Evolutionary conservation across 371 early-diverging fungal genomes (phyloP), one percentile per base, ranked within the genome.

Genomic region (Lichtheimia ornata): DNA sequence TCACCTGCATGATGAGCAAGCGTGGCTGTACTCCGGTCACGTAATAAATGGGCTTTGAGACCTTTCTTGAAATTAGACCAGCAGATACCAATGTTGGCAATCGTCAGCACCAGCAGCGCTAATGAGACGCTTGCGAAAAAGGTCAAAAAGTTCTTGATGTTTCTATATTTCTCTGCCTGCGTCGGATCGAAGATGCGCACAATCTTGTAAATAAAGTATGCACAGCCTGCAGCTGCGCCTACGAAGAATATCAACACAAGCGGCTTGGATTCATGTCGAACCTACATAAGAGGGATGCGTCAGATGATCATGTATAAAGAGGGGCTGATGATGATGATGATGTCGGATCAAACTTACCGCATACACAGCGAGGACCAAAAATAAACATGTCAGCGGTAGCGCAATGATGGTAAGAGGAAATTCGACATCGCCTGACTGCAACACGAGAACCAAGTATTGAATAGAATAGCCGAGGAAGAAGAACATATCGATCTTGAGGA

Each of bases 401-500:
- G 94, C 89, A 41, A 88, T 83, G 56, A 97, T 88, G 1, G 96
- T 97, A 27, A 95, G 65, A 24, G 82, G 83, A 65, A 91, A 92
- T 71, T 97, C 97, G 12, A 86, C 82, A 65, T 93, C 94, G 15
- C 66, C 70, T 0, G 76, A 43, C 15, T 72, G 71, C 15, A 89
- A 73, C 3, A 95, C 88, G 40, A 97, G 69, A 4, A 92, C 83
- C 51, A 97, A 84, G 64, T 93, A 96, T 67, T 95, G 94, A 30
- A 94, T 88, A 0, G 93, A 89, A 63, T 93, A 97, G 0, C 91
- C 91, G 17, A 94, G 73, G 63, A 92, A 89, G 77, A 94, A 92
- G 68, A 95, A 96, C 50, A 94, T 73, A 71, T 94, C 94, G 55
- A 95, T 69, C 69, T 96, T 96, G 53, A 97, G 76, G 40, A 96